These are phyloP conservation scores for Trichopus zeylanicus DNA, from an alignment of 116 monocot genomes.

Conservation along the genomic window DNA sequence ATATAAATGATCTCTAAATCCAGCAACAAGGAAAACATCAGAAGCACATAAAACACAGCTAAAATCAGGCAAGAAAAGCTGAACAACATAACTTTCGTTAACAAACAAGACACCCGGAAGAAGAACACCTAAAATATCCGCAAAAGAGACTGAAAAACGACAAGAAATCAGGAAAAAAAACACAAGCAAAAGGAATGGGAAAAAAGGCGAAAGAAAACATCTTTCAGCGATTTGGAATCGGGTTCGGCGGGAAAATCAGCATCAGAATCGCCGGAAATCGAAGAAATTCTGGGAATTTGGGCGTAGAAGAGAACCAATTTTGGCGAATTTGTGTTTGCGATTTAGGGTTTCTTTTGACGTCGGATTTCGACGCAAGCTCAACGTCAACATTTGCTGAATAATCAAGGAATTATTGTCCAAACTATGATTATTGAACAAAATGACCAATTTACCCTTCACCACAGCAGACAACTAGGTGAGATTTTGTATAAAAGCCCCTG, in stretches of 20 bases:
- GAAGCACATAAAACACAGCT: too few relatives aligned
- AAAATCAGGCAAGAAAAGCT: too few relatives aligned
- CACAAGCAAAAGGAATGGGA: background rate
- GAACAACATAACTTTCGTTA: too few relatives aligned
- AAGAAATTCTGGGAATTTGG: background rate
- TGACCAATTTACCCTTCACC: too few relatives aligned
- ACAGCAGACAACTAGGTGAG: too few relatives aligned
- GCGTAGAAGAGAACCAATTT: background rate
- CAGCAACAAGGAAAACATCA: too few relatives aligned
- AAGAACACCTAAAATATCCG: too few relatives aligned
- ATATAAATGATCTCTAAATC: too few relatives aligned
- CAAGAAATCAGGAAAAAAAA: background rate
- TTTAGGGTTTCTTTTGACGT: background rate
- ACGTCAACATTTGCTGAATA: background rate
- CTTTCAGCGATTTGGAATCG: background rate
- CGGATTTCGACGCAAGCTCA: background rate
- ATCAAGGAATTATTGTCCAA: background rate
- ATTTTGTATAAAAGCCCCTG: too few relatives aligned
- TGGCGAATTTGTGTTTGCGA: background rate
- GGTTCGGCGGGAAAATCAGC: background rate
- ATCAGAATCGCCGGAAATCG: background rate
- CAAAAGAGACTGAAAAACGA: too few relatives aligned
- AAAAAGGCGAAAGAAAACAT: background rate
- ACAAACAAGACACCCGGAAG: too few relatives aligned
- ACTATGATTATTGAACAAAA: background rate